Percentiles rank a stretch among this genome's conserved stretches.
Evolutionary conservation across 108 stramenopile genomes (phyloP).

Genomic region (Pseudonitzschia delicatissima): DNA sequence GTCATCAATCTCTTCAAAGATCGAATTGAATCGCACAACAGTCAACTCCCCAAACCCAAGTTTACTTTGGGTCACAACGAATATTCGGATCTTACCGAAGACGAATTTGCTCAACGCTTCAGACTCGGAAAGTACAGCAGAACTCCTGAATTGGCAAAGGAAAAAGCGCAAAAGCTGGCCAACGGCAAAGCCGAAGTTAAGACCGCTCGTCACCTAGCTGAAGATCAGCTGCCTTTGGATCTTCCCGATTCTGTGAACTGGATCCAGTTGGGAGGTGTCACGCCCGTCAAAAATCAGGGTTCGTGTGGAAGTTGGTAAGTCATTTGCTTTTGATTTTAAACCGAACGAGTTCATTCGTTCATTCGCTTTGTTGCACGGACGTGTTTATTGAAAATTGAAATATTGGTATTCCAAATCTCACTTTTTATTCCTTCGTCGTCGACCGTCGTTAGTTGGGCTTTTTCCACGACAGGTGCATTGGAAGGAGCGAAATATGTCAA

Average conservation of each 20-base stretch:
- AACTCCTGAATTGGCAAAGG: constrained; percentile 19
- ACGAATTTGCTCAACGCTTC: constrained; percentile 77
- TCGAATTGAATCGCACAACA: constrained; percentile 87
- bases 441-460: constrained; percentile 82
- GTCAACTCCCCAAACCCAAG: constrained; percentile 44
- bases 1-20: constrained; percentile 35
- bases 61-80: constrained; percentile 88
- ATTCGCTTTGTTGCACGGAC: neutral
- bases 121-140: constrained; percentile 52
- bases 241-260: constrained; percentile 82
- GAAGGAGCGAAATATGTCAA: constrained; percentile 89
- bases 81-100: constrained; percentile 84
- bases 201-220: constrained; percentile 17
- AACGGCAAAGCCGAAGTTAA: constrained; percentile 22
- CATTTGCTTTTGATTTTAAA: neutral
- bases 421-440: no score
- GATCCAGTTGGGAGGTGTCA: constrained; percentile 76
- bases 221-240: constrained; percentile 19
- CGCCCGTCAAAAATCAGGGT: constrained; percentile 92
- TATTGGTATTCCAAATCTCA: constrained; percentile 29
- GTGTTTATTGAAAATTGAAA: neutral
- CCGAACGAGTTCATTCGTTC: neutral
- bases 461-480: constrained; percentile 92
- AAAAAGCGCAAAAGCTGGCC: constrained; percentile 30
- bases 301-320: constrained; percentile 72